Conservation (phyloP, 805 yeast genomes). For the Sugiyamaella lignohabitans region DNA sequence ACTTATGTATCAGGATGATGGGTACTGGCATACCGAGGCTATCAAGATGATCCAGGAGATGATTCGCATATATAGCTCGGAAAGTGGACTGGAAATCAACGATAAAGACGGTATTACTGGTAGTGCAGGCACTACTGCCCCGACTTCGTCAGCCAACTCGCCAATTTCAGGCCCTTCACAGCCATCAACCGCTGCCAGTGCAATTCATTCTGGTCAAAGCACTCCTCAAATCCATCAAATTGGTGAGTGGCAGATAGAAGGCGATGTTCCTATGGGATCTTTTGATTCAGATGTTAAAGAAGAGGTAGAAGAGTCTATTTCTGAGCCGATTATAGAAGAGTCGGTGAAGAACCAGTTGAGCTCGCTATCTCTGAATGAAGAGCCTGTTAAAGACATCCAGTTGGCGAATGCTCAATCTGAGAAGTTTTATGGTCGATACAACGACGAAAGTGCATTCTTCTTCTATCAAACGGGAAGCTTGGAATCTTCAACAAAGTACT, state of each 20-base stretch:
- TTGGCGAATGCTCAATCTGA: neutral
- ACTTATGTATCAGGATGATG: constrained; percentile 54
- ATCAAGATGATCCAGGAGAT: constrained; percentile 45
- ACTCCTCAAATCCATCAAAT: neutral
- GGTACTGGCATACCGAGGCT: constrained; percentile 49
- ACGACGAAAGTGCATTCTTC: constrained; percentile 46
- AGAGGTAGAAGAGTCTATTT: neutral
- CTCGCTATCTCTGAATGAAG: too few species aligned
- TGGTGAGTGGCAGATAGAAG: constrained; percentile 7
- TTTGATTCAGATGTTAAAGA: neutral
- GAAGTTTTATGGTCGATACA: constrained; percentile 14
- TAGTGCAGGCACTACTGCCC: neutral
- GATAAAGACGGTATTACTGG: constrained; percentile 1
- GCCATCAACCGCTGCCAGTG: neutral
- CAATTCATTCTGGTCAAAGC: neutral
- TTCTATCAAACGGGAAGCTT: constrained; percentile 70
- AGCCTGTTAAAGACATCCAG: too few species aligned
- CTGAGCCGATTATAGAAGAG: neutral
- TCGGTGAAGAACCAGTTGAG: too few species aligned
- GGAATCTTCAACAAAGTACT: constrained; percentile 56
- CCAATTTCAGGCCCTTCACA: constrained; percentile 4
- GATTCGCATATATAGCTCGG: constrained; percentile 29
- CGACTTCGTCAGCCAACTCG: neutral
- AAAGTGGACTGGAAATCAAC: constrained; percentile 14
- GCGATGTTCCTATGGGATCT: constrained; percentile 4